Base-by-base conservation (phyloP, 495 filamentous ascomycete genomes). In the Annulohypoxylon nitens region DNA sequence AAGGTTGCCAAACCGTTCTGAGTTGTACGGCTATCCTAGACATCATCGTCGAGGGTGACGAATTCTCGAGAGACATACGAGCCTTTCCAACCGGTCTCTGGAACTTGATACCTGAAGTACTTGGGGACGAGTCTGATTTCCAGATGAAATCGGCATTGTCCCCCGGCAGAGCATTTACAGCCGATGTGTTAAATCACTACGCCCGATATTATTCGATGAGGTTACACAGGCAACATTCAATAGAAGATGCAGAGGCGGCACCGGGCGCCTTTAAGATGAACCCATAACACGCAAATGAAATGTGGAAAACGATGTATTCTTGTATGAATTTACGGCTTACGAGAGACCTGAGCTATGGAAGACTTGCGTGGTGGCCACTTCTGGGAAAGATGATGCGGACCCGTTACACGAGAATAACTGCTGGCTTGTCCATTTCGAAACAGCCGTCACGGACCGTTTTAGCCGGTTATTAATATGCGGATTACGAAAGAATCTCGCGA, bases 1-100 rank as follows among this genome's bases (percentile, higher is more conserved):
- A 99, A 99, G 84, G 95, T 98, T 68, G 96, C 95, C 25, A 92
- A 96, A 80, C 96, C 95, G 2, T 92, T 94, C 71, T 97, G 87
- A 93, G 55, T 37, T 53, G 11, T 12, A 20, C n/a, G 9, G 2
- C 53, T 25, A n/a, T 43, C 23, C 5, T 43, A 1, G 45, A 39
- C 39, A 26, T 30, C 9, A 39, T 36, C 9, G 9, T 34, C 37
- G 53, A 47, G 12, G n/a, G 36, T 47, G 8, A 12, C 20, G 4
- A 20, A 4, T n/a, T 10, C 10, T 37, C 45, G 36, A 61, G 57
- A 58, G 37, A 1, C 14, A 45, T 18, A 20, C 8, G 65, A 36
- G 12, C 18, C 30, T 11, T 9, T n/a, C 1, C 37, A 23, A 16
- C 16, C 14, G 3, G 20, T 12, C 26, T 11, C 20, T 20, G n/a